Percentiles rank a stretch among this genome's conserved stretches.
Evolutionary conservation across 441 rosid species (phyloP).

Genomic region (Gossypium armourianum): DNA sequence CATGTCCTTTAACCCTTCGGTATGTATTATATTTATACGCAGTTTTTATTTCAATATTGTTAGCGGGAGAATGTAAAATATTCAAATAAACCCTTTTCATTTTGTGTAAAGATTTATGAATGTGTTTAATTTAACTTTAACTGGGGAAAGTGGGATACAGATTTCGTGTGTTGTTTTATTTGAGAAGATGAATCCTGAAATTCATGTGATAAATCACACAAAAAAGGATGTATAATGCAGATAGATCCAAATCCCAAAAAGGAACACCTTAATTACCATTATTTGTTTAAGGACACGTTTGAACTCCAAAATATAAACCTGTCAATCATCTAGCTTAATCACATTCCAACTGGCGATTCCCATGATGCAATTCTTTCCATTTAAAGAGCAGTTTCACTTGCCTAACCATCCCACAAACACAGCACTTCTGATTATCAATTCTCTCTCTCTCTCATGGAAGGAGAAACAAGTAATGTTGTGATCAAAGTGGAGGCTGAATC

Average conservation of each 20-base stretch:
- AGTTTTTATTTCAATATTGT: no score
- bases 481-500: background rate
- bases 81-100: background rate
- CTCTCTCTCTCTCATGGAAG: slow-evolving; percentile 4
- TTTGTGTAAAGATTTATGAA: background rate
- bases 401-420: background rate
- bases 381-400: slow-evolving; percentile 10
- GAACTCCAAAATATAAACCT: background rate
- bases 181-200: background rate
- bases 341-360: slow-evolving; percentile 16
- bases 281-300: background rate
- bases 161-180: background rate
- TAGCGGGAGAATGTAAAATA: no score
- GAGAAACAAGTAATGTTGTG: background rate
- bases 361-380: background rate
- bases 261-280: background rate
- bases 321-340: slow-evolving; percentile 7
- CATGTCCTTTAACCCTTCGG: background rate
- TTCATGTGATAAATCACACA: slow-evolving; percentile 8
- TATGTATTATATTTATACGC: no score
- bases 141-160: background rate
- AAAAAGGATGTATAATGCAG: background rate
- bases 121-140: background rate
- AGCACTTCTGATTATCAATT: background rate
- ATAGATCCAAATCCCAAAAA: background rate